Evolutionary conservation across 495 filamentous ascomycete species (phyloP), one percentile per base, ranked within the genome.

Genomic region (Lophiostoma macrostomum): DNA sequence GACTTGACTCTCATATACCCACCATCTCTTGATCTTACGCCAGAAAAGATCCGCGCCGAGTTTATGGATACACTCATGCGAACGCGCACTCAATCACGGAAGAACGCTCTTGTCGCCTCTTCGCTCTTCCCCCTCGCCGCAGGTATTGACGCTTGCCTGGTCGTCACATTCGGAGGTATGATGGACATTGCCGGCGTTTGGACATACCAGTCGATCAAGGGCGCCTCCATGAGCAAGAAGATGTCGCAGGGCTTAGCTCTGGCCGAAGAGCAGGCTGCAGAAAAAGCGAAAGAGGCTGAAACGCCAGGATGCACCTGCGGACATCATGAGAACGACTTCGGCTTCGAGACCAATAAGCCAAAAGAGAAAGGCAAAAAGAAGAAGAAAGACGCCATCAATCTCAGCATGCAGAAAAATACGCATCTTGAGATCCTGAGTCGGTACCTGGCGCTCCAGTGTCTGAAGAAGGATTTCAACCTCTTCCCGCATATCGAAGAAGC

Each of bases 111-210:
- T 30, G 61, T 73, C 28, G 70, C 71, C 3, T 71, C 67, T 1
- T 61, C 70, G 4, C 62, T 73, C 0, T 34, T 71, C 7, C 70
- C 70, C 12, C 58, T 71, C 36, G 56, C 66, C 12, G 66, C 65
- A 6, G 63, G 66, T 30, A 61, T 71, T 19, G 70, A 73, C 39
- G 45, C 52, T 3, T 43, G 20, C 12, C 40, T 73, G 10, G 10
- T 71, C 14, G 43, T 63, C 12, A 71, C 67, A 4, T 68, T 73
- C 32, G 69, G 69, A 12, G 70, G 70, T 0, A 44, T 73, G n/a
- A 47, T 64, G 5, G 66, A 71, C 45, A 55, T 71, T 14, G 61
- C 67, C 19, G 51, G 57, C 12, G 69, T 73, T 2, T 72, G 70
- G 70, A 63, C 67, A 14, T 69, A 70, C 41, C 58, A 68, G 3